These are phyloP conservation scores for Pulveroboletus sp. DNA, from an alignment of 768 basidiomycete species.

Conservation along the genomic window DNA sequence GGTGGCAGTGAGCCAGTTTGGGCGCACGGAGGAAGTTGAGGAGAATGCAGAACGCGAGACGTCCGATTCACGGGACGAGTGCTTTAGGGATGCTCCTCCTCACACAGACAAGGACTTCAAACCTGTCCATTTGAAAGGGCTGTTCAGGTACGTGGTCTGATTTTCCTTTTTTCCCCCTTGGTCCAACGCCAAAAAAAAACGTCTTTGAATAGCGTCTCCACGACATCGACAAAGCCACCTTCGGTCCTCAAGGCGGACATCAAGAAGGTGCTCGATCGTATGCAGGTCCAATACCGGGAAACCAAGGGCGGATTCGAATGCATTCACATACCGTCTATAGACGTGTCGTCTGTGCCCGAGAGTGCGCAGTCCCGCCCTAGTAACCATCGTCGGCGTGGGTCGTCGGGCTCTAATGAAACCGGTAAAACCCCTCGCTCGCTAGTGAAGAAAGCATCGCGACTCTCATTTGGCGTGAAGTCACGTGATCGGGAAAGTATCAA, in stretches of 20 bases:
- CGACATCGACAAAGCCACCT: slow-evolving; percentile 88
- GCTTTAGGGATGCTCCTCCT: slow-evolving; percentile 41
- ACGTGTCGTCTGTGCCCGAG: slow-evolving; percentile 67
- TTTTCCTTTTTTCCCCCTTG: not conserved
- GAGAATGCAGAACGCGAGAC: slow-evolving; percentile 41
- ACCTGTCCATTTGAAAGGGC: slow-evolving; percentile 91
- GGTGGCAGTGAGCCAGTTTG: slow-evolving; percentile 44
- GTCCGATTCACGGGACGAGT: slow-evolving; percentile 37
- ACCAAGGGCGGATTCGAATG: slow-evolving; percentile 93
- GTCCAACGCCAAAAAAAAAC: not conserved
- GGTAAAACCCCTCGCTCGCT: slow-evolving; percentile 48
- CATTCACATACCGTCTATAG: slow-evolving; percentile 92
- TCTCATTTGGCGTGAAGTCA: slow-evolving; percentile 69
- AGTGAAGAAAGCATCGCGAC: slow-evolving; percentile 70
- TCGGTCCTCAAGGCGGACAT: slow-evolving; percentile 80
- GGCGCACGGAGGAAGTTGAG: slow-evolving; percentile 44
- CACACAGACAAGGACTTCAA: slow-evolving; percentile 74
- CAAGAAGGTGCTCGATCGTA: slow-evolving; percentile 79
- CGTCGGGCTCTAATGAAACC: slow-evolving; percentile 50
- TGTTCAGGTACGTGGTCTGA: slow-evolving; percentile 66
- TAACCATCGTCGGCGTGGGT: slow-evolving; percentile 40
- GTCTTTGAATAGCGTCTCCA: slow-evolving; percentile 64
- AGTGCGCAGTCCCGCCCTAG: slow-evolving; percentile 31
- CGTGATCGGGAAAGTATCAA: slow-evolving; percentile 41
- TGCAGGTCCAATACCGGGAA: slow-evolving; percentile 93